Evolutionary conservation across 345 rosid species (phyloP).

Genomic region (Anacardium occidentale): DNA sequence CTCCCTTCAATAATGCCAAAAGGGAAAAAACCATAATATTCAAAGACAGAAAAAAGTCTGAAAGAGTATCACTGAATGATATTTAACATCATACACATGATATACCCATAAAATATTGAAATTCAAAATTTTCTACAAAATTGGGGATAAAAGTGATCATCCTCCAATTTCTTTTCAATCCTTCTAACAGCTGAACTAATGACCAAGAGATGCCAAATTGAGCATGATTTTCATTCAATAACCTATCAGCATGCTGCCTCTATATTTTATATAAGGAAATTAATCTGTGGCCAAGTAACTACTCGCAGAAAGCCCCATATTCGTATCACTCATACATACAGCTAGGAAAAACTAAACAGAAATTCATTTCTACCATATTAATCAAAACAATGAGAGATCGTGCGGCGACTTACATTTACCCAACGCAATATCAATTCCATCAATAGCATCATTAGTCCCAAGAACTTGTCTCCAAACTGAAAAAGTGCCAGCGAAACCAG

Average conservation of each 20-base stretch:
- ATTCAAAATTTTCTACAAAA: background rate
- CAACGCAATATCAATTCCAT: conserved; percentile 74
- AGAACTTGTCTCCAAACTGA: conserved; percentile 96
- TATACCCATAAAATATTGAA: background rate
- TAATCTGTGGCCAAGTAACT: background rate
- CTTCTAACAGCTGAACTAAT: background rate
- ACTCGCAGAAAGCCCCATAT: background rate
- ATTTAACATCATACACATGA: background rate
- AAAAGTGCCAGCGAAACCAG: conserved; percentile 16
- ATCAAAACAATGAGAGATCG: background rate
- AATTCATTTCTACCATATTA: background rate
- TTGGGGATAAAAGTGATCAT: background rate
- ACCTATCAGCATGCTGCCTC: background rate
- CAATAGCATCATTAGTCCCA: conserved; percentile 60
- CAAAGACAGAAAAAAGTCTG: background rate
- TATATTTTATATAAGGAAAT: background rate
- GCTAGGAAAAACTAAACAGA: background rate
- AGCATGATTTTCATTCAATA: background rate
- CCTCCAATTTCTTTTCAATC: background rate
- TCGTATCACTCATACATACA: background rate
- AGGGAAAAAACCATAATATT: background rate
- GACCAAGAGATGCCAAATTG: background rate
- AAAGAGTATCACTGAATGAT: background rate
- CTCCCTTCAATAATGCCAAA: background rate
- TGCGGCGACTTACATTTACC: conserved; percentile 79